phyloP scores from a whole-genome alignment of 331 rosid species.

The Stylosanthes scabra region DNA sequence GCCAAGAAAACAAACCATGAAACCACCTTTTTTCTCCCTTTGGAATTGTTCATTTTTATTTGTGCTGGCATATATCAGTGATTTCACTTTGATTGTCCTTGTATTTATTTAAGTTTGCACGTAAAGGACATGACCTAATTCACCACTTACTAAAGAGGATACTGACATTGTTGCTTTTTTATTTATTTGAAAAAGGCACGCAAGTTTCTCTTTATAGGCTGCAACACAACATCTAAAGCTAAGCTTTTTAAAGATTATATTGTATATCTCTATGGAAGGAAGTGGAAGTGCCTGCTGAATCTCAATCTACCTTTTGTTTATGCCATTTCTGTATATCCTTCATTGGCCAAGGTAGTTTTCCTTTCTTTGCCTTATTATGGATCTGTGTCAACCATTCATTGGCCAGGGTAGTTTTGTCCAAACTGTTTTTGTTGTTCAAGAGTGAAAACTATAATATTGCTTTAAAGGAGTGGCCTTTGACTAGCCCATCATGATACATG shows the following conservation, averaged over 20 bases:
- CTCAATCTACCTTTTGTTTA: slow-evolving; percentile 19
- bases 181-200: slow-evolving; percentile 17
- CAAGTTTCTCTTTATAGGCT: slow-evolving; percentile 30
- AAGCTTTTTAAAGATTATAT: slow-evolving; percentile 23
- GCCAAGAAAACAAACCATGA: background rate
- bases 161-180: slow-evolving; percentile 9
- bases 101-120: slow-evolving; percentile 6
- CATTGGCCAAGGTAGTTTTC: slow-evolving; percentile 36
- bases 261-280: background rate
- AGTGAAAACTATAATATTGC: slow-evolving; percentile 22
- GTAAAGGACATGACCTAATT: slow-evolving; percentile 8
- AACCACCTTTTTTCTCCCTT: background rate
- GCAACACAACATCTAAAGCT: slow-evolving; percentile 19
- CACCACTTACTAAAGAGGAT: background rate
- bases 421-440: slow-evolving; percentile 29
- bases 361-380: slow-evolving; percentile 27
- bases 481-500: background rate
- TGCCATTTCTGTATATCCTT: slow-evolving; percentile 23
- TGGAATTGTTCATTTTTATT: background rate
- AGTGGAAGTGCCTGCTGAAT: slow-evolving; percentile 27
- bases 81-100: background rate
- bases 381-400: slow-evolving; percentile 23
- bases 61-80: background rate
- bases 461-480: slow-evolving; percentile 1
- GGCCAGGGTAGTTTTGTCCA: slow-evolving; percentile 35